Conservation (phyloP, 345 rosid genomes). For the Linum usitatissimum region DNA sequence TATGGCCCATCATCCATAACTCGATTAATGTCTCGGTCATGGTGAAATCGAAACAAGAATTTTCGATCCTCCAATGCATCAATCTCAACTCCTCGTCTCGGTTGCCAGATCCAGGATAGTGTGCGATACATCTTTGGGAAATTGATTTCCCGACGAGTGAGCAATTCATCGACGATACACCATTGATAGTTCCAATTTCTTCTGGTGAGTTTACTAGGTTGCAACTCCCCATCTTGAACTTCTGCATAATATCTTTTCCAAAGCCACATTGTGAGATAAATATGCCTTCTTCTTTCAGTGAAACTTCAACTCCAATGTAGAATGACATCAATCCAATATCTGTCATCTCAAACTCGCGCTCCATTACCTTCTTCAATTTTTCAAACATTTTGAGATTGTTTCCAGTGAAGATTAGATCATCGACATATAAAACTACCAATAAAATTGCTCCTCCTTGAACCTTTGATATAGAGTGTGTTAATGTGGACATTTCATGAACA, state of each 20-base stretch:
- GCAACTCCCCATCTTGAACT: not conserved
- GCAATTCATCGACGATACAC: too few species aligned
- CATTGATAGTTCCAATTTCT: too few species aligned
- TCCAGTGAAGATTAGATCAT: not conserved
- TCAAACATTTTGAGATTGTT: not conserved
- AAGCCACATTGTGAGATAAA: conserved; percentile 3
- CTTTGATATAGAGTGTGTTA: not conserved
- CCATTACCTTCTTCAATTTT: not conserved
- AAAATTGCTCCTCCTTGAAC: not conserved
- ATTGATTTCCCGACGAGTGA: too few species aligned
- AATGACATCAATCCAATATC: not conserved
- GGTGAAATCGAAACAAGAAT: too few species aligned
- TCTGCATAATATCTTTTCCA: not conserved
- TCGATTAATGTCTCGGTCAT: too few species aligned
- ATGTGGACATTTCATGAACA: not conserved
- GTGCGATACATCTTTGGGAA: too few species aligned
- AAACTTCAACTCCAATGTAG: conserved; percentile 7
- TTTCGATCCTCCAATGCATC: too few species aligned
- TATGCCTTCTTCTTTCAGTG: not conserved
- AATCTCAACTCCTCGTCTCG: too few species aligned
- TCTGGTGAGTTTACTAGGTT: not conserved
- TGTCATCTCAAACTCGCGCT: conserved; percentile 9
- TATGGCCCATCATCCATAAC: too few species aligned
- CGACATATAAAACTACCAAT: not conserved
- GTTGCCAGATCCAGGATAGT: too few species aligned